Conservation (phyloP, 139 green algal genomes). For the Chlamydomonas incerta region DNA sequence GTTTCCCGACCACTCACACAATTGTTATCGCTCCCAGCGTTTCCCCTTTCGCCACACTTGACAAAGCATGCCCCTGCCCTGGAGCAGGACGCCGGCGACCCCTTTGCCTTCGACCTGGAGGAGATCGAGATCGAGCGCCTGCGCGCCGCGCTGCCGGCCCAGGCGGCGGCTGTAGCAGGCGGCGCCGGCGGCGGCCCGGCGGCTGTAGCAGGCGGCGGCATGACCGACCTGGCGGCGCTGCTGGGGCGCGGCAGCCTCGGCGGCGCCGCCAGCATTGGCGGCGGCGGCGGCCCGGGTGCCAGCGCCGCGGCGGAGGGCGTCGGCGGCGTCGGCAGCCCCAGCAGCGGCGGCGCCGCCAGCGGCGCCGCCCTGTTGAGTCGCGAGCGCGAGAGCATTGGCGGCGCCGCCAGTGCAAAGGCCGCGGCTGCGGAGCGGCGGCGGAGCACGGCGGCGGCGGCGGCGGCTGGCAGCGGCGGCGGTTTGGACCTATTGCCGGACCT, state of each 20-base stretch:
- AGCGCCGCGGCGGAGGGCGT: not conserved
- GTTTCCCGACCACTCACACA: too few relatives aligned
- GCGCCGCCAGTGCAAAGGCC: too few relatives aligned
- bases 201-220: not conserved
- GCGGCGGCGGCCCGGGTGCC: not conserved
- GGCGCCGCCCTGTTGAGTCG: not conserved
- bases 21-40: too few relatives aligned
- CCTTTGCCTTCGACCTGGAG: conserved; percentile 42
- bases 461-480: not conserved
- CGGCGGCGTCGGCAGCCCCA: not conserved
- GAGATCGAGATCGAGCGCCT: conserved; percentile 49
- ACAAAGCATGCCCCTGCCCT: too few relatives aligned
- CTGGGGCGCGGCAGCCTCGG: not conserved
- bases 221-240: conserved; percentile 18
- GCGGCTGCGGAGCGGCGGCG: not conserved
- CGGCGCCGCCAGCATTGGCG: not conserved
- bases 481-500: conserved; percentile 11
- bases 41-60: too few relatives aligned
- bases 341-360: not conserved
- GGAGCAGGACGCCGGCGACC: conserved; percentile 3
- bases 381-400: conserved; percentile 6
- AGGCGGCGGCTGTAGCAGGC: not conserved
- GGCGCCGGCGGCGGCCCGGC: not conserved
- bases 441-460: not conserved
- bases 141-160: conserved; percentile 19